Percentiles rank a stretch among this genome's conserved stretches.
phyloP scores from a whole-genome alignment of 164 flowering plant genomes.

The Paratinospora sagittata region DNA sequence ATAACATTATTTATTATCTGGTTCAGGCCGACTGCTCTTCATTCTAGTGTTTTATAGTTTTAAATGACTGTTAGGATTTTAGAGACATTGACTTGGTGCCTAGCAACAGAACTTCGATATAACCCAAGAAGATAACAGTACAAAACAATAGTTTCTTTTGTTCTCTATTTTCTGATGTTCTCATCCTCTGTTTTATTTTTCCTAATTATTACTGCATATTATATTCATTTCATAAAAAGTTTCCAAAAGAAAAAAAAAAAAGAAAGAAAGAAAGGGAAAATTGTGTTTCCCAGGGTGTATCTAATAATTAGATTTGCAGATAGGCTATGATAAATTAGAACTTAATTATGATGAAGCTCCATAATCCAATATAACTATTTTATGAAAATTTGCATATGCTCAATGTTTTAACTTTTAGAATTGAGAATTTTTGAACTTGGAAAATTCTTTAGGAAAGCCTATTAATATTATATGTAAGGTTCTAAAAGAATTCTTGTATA shows the following conservation, averaged over 20 bases:
- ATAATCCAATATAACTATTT: too few species aligned
- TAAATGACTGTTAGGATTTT: neutral
- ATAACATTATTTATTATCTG: conserved; percentile 1
- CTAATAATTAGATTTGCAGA: neutral
- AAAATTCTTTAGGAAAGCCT: too few species aligned
- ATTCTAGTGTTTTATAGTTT: neutral
- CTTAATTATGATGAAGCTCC: too few species aligned
- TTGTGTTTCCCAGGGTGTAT: neutral
- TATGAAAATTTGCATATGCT: too few species aligned
- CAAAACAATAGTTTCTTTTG: neutral
- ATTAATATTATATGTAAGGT: too few species aligned
- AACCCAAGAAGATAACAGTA: neutral
- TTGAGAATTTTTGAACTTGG: too few species aligned
- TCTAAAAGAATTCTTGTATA: too few species aligned
- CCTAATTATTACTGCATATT: neutral
- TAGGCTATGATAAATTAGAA: neutral
- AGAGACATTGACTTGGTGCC: neutral
- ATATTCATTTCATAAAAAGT: too few species aligned
- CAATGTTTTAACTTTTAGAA: too few species aligned
- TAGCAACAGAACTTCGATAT: neutral
- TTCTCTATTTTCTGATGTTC: neutral
- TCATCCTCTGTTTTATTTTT: neutral
- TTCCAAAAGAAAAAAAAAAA: too few species aligned
- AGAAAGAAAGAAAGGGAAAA: too few species aligned
- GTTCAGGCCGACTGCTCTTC: neutral